Base-by-base conservation (phyloP, 1,284 basidiomycete genomes). In the Ustilago bromivora region DNA sequence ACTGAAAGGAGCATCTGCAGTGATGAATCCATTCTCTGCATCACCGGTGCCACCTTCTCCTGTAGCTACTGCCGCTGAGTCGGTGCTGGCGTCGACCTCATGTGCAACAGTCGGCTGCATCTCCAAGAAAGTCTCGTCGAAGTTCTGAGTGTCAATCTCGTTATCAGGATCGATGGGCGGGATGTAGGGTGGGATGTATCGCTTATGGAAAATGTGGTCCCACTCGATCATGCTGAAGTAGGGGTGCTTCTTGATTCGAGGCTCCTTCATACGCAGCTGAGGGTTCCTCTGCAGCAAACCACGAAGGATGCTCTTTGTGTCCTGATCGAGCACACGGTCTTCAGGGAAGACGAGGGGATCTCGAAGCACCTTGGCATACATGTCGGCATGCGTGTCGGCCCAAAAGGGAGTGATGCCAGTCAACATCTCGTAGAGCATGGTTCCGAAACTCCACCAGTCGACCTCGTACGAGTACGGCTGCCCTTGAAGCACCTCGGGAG, bases 401-500 rank as follows among this genome's bases (percentile, higher is more conserved):
- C 92, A 95, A 92, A 99, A 99, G 47, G 97, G 97, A 61, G 97
- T 99, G 67, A 95, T 97, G 32, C 95, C 96, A 86, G 93, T 97
- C 87, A 99, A 96, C 97, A 99, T 99, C 89, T 99, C 97, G 88
- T 97, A 98, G 81, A 99, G 95, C 84, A 99, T 91, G 82, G 99
- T 99, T 47, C 97, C 97, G 61, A 98, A 89, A 47, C 96, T 99
- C 97, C 95, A 98, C 96, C 96, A 99, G 88, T 99, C 97, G 58
- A 99, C 97, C 11, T 97, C 95, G 74, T 94, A 95, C 51, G 96
- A 98, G 88, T 99, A 97, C 15, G 97, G 96, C 86, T 94, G 91
- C 55, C 95, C 95, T 84, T 95, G 94, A 85, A 99, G 98, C 71
- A 99, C 97, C 88, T 98, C 96, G 71, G 96, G 96, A 49, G 96